Conservation (phyloP, 257 asterid genomes). For the Leonotis leonurus region DNA sequence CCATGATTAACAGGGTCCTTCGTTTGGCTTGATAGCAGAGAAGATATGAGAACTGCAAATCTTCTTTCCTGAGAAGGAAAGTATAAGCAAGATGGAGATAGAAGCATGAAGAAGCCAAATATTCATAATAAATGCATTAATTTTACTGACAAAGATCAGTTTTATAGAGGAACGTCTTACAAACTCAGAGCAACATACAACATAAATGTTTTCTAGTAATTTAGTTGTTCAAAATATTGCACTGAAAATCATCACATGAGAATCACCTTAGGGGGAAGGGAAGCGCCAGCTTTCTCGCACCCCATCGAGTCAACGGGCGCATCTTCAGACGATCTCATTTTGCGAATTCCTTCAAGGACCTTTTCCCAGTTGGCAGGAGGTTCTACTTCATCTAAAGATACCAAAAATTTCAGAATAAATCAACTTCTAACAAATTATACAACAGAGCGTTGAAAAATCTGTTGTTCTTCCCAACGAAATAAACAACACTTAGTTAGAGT, state of each 20-base stretch:
- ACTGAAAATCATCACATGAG: neutral
- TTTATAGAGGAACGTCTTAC: neutral
- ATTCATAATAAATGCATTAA: neutral
- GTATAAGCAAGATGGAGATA: neutral
- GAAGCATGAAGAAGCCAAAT: neutral
- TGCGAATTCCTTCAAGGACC: conserved; percentile 70
- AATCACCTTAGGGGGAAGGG: conserved; percentile 85
- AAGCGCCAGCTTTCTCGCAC: conserved; percentile 90
- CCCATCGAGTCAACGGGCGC: conserved; percentile 99
- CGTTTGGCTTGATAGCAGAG: conserved; percentile 95
- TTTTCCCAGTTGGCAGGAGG: conserved; percentile 73
- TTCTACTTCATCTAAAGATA: conserved; percentile 30
- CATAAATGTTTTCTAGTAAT: neutral
- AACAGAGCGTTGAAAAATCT: neutral
- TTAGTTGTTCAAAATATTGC: neutral
- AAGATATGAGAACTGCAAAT: conserved; percentile 79
- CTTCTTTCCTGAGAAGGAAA: conserved; percentile 66
- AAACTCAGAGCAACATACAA: neutral
- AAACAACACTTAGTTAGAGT: neutral
- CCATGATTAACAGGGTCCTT: conserved; percentile 91
- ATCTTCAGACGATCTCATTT: conserved; percentile 84
- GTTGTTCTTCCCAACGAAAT: neutral
- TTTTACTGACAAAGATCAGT: neutral
- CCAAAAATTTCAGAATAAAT: neutral
- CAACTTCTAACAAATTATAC: neutral